phyloP scores from a whole-genome alignment of 2,329 filamentous ascomycete genomes.

The Pseudonectria buxi region DNA sequence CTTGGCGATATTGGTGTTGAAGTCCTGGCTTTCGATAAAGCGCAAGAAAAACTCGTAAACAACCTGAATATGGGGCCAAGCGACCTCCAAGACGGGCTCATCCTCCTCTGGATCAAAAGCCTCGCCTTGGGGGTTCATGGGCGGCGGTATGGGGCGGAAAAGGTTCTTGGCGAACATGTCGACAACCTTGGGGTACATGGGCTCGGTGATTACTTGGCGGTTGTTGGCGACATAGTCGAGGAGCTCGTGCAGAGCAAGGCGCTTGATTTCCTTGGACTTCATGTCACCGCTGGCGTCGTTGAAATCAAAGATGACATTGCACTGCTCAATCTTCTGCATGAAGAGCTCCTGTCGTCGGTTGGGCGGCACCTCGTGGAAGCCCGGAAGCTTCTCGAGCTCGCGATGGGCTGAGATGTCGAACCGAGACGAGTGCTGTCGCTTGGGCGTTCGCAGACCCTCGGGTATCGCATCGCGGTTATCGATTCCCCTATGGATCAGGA shows the following conservation, averaged over 20 bases:
- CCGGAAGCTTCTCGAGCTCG: conserved; percentile 93
- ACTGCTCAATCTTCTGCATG: conserved; percentile 99
- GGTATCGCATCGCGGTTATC: conserved; percentile 89
- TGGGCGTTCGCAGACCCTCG: conserved; percentile 89
- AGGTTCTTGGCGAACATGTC: conserved; percentile 99
- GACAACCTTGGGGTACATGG: conserved; percentile 97
- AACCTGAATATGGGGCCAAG: conserved; percentile 98
- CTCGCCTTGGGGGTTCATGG: conserved; percentile 95
- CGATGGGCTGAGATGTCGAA: conserved; percentile 97
- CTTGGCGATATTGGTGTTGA: conserved; percentile 99
- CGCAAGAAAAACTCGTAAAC: conserved; percentile 99
- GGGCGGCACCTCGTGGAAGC: conserved; percentile 94
- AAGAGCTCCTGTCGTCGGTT: conserved; percentile 94
- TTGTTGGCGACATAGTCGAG: conserved; percentile 99
- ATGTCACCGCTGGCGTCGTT: conserved; percentile 97
- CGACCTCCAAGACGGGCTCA: conserved; percentile 93
- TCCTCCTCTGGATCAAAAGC: conserved; percentile 98
- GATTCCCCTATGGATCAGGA: conserved; percentile 74
- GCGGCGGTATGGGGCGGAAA: conserved; percentile 92
- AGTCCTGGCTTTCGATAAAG: conserved; percentile 99
- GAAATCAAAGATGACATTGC: conserved; percentile 99
- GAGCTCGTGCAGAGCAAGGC: conserved; percentile 88
- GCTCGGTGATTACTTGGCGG: conserved; percentile 94
- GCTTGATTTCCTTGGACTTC: conserved; percentile 99
- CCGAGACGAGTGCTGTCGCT: conserved; percentile 92